These are phyloP conservation scores for Curvularia sp. DNA, from an alignment of 2,329 filamentous ascomycete genomes.

Conservation along the genomic window DNA sequence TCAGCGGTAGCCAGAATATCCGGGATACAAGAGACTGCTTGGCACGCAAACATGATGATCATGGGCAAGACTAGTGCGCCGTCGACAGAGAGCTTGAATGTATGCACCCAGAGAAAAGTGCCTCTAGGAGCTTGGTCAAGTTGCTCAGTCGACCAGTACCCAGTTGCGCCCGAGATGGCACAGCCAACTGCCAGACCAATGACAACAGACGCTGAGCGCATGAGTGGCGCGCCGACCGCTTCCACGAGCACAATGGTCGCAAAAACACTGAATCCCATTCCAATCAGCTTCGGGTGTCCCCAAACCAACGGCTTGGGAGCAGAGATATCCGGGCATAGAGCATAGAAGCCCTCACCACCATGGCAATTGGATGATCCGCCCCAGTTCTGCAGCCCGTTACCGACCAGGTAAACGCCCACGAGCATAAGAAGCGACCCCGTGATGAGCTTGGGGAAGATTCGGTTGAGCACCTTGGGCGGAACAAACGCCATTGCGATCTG, in stretches of 20 bases:
- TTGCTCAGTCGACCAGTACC: constrained; percentile 35
- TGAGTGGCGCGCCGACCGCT: constrained; percentile 36
- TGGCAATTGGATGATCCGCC: constrained; percentile 39
- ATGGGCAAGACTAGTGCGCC: constrained; percentile 36
- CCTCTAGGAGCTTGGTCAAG: constrained; percentile 30
- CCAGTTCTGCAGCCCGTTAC: constrained; percentile 41
- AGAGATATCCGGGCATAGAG: constrained; percentile 29
- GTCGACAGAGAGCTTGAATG: constrained; percentile 40
- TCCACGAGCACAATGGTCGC: constrained; percentile 39
- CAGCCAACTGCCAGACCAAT: constrained; percentile 39
- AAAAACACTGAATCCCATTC: constrained; percentile 40
- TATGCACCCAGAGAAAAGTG: constrained; percentile 39
- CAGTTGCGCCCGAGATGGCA: constrained; percentile 36
- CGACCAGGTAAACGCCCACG: constrained; percentile 36
- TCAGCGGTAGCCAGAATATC: constrained; percentile 41
- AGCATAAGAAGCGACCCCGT: constrained; percentile 35
- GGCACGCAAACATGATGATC: constrained; percentile 42
- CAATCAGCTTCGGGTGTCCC: constrained; percentile 41
- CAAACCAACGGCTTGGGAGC: constrained; percentile 39
- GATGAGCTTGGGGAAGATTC: constrained; percentile 37
- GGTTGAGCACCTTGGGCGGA: constrained; percentile 33
- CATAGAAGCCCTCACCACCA: constrained; percentile 36
- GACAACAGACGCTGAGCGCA: constrained; percentile 39
- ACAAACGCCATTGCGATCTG: constrained; percentile 36
- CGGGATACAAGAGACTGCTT: constrained; percentile 49